A percentile compares a stretch with the other conserved stretches of the same genome.
Conservation (phyloP, 495 filamentous ascomycete species). For the Bathelium albidoporum region DNA sequence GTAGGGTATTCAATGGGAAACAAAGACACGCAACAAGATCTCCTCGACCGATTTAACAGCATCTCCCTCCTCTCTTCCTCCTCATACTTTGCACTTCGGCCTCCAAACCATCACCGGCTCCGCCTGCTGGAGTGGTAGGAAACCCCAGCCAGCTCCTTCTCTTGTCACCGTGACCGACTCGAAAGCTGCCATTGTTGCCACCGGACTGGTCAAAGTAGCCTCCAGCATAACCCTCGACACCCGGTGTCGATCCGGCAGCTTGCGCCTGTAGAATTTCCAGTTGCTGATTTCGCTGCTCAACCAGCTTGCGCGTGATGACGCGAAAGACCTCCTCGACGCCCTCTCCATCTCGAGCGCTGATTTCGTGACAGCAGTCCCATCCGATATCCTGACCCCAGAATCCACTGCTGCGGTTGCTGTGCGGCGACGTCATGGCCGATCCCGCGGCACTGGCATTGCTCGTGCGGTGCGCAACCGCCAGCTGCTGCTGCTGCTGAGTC, state of each 20-base stretch:
- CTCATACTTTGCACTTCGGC: slow-evolving; percentile 27
- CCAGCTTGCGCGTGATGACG: slow-evolving; percentile 86
- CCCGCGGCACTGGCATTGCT: slow-evolving; percentile 10
- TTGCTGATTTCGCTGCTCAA: slow-evolving; percentile 71
- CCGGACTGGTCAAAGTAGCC: slow-evolving; percentile 28
- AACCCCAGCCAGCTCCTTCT: slow-evolving; percentile 53
- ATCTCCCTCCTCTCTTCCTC: slow-evolving; percentile 34
- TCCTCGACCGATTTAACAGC: slow-evolving; percentile 32
- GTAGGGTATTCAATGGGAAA: neutral
- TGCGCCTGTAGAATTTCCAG: slow-evolving; percentile 32
- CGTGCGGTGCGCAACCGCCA: neutral
- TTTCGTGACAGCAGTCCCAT: slow-evolving; percentile 96
- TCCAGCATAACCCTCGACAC: slow-evolving; percentile 27
- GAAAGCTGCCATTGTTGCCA: slow-evolving; percentile 43
- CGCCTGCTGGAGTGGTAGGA: slow-evolving; percentile 38
- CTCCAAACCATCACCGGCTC: slow-evolving; percentile 20
- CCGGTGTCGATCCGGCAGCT: slow-evolving; percentile 24
- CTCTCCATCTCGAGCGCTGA: slow-evolving; percentile 87
- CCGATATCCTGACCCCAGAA: slow-evolving; percentile 89
- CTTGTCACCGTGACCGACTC: slow-evolving; percentile 47
- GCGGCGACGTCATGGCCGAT: slow-evolving; percentile 47
- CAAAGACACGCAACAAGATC: neutral
- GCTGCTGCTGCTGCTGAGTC: slow-evolving; percentile 8
- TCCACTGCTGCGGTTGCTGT: slow-evolving; percentile 67
- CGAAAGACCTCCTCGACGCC: slow-evolving; percentile 96